These are phyloP conservation scores for Nicotiana otophora DNA, from an alignment of 257 asterid species.

Conservation along the genomic window DNA sequence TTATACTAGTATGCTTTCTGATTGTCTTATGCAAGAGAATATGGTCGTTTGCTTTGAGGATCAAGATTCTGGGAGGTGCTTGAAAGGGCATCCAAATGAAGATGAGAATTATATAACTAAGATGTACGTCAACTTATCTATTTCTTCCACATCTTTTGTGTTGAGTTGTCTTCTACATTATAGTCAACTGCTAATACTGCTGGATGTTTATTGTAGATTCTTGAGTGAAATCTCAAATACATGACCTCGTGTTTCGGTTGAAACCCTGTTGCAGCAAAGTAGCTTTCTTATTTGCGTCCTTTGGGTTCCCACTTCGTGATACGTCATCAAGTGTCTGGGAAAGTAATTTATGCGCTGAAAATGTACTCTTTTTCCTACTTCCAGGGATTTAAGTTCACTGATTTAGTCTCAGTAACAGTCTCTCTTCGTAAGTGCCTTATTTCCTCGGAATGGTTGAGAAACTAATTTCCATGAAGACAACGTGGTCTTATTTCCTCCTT, in stretches of 20 bases:
- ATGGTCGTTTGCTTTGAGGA: slow-evolving; percentile 96
- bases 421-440: too few species aligned
- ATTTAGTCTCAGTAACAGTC: too few species aligned
- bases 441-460: background rate
- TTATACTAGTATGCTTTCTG: background rate
- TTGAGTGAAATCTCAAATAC: background rate
- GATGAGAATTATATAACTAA: slow-evolving; percentile 59
- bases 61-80: slow-evolving; percentile 70
- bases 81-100: slow-evolving; percentile 53
- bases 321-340: background rate
- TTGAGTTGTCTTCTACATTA: slow-evolving; percentile 9
- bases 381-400: background rate
- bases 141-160: background rate
- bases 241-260: background rate
- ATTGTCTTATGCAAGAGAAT: slow-evolving; percentile 48
- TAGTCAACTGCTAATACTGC: slow-evolving; percentile 6
- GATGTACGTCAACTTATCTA: slow-evolving; percentile 42
- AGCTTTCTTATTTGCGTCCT: background rate
- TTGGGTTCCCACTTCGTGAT: background rate
- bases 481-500: background rate
- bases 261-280: background rate
- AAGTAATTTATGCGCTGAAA: background rate
- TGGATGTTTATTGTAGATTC: background rate
- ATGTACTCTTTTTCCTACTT: background rate
- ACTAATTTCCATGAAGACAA: background rate